These are phyloP conservation scores for Fagopyrum tataricum DNA, from an alignment of 148 eudicot species.

Conservation along the genomic window DNA sequence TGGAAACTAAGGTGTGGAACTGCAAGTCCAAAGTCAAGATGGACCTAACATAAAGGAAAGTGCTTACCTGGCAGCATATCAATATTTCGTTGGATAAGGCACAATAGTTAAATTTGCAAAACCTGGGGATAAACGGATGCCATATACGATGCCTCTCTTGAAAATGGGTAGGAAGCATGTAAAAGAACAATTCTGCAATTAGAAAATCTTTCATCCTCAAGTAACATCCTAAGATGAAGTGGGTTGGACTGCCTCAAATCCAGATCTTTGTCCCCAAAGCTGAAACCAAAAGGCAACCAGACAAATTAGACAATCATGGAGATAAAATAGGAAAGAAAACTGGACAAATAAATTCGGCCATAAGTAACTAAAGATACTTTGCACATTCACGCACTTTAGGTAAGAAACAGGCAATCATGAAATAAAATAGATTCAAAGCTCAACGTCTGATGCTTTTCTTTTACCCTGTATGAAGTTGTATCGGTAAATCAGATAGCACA, in stretches of 20 bases:
- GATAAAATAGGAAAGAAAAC: neutral
- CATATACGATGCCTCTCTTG: constrained; percentile 92
- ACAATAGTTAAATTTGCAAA: constrained; percentile 4
- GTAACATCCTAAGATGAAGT: constrained; percentile 74
- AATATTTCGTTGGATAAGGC: neutral
- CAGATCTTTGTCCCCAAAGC: constrained; percentile 92
- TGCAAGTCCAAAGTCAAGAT: constrained; percentile 92
- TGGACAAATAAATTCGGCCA: too few species aligned
- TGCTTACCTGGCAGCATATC: neutral
- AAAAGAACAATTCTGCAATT: constrained; percentile 67
- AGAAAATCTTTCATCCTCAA: constrained; percentile 79
- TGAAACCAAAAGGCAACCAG: constrained; percentile 18
- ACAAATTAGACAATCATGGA: neutral
- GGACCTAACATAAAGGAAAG: constrained; percentile 41
- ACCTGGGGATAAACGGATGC: constrained; percentile 91
- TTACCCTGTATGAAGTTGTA: constrained; percentile 98
- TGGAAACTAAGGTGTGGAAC: constrained; percentile 72
- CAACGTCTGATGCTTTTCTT: neutral
- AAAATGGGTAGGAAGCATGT: constrained; percentile 94
- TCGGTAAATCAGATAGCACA: constrained; percentile 49
- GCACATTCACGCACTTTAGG: too few species aligned
- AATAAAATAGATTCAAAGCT: neutral
- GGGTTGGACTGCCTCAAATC: constrained; percentile 88
- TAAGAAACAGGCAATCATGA: too few species aligned
- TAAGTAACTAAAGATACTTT: too few species aligned